Evolutionary conservation across 2,329 filamentous ascomycete genomes (phyloP).

Genomic region (Fusarium lateritium): DNA sequence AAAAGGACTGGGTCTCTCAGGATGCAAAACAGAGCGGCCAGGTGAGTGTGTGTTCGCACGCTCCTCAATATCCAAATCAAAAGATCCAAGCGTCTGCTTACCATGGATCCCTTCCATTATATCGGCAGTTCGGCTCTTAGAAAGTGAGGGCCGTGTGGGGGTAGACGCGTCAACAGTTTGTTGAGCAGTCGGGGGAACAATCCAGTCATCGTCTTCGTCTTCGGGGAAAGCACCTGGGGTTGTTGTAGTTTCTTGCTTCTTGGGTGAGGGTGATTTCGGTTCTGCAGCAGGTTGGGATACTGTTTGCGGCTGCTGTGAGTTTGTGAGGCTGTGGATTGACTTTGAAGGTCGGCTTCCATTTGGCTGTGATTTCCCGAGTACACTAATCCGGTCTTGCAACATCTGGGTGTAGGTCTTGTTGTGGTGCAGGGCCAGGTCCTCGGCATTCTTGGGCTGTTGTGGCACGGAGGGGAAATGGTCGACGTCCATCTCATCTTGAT

Average conservation of each 20-base stretch:
- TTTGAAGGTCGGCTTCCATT: conserved; percentile 64
- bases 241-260: conserved; percentile 54
- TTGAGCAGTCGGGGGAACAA: conserved; percentile 64
- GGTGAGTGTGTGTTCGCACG: conserved; percentile 33
- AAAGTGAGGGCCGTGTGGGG: conserved; percentile 64
- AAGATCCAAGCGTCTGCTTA: conserved; percentile 64
- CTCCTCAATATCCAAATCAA: conserved; percentile 46
- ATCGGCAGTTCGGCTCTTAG: conserved; percentile 74
- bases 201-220: conserved; percentile 72
- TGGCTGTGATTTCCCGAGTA: conserved; percentile 72
- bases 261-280: conserved; percentile 50
- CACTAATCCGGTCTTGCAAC: conserved; percentile 92
- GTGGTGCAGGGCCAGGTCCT: conserved; percentile 64
- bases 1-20: conserved; percentile 41
- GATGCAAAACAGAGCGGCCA: conserved; percentile 12
- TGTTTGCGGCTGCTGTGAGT: conserved; percentile 49
- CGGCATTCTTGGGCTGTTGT: conserved; percentile 59
- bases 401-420: conserved; percentile 95
- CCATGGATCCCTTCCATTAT: conserved; percentile 70
- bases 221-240: conserved; percentile 74
- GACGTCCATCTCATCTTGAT: conserved; percentile 67
- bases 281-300: conserved; percentile 51
- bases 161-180: conserved; percentile 44
- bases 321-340: conserved; percentile 58
- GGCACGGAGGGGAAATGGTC: conserved; percentile 59